A percentile compares a stretch with the other conserved stretches of the same genome.
phyloP scores from a whole-genome alignment of 2,329 filamentous ascomycete genomes.

The Neopestalotiopsis sp. region DNA sequence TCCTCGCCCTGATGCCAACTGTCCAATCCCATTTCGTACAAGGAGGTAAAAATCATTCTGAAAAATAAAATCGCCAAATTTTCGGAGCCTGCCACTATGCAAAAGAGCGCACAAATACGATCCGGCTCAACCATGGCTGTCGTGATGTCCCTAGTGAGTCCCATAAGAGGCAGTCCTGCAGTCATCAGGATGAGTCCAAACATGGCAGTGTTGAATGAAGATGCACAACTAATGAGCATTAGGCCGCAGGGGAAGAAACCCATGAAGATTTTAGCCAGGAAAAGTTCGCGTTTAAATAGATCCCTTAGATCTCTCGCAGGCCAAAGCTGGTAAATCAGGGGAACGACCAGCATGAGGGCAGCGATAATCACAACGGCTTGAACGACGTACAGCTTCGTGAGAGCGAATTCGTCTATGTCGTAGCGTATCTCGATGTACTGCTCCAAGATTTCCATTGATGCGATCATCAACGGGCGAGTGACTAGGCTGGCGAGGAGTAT shows the following conservation, averaged over 20 bases:
- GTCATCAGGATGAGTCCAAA: not conserved
- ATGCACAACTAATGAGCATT: not conserved
- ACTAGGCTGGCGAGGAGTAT: not conserved
- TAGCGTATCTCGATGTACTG: constrained; percentile 3
- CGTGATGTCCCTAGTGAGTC: not conserved
- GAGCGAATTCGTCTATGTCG: not conserved
- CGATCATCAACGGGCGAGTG: constrained; percentile 4
- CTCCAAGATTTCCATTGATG: not conserved
- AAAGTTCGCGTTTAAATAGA: not conserved
- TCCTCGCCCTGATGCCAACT: not conserved
- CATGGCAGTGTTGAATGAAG: not conserved
- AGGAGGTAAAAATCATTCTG: not conserved
- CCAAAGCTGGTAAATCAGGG: not conserved
- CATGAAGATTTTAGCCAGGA: not conserved
- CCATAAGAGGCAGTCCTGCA: not conserved
- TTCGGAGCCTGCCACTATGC: not conserved
- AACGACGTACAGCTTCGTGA: not conserved
- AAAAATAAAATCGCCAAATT: not conserved
- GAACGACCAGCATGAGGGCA: not conserved
- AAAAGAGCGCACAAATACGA: not conserved
- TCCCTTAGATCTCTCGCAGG: not conserved
- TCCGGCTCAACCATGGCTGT: not conserved
- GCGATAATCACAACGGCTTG: not conserved
- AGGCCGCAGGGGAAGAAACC: not conserved
- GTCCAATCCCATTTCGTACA: not conserved